A percentile compares a stretch with the other conserved stretches of the same genome.
phyloP scores from a whole-genome alignment of 306 rosid genomes.

The Psophocarpus tetragonolobus region DNA sequence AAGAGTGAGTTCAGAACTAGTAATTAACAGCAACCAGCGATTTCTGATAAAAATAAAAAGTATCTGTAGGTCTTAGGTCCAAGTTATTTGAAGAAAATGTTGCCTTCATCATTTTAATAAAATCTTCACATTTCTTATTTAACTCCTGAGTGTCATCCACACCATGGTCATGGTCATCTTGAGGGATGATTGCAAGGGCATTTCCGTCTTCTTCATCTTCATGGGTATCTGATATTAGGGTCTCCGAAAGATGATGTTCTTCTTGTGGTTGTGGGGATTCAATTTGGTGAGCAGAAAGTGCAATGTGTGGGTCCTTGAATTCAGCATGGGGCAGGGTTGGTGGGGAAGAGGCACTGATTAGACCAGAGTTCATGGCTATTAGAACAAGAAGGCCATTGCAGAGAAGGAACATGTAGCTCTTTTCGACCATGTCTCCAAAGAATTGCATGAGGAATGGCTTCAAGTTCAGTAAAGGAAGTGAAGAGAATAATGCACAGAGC shows the following conservation, averaged over 20 bases:
- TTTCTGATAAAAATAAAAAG: conserved; percentile 8
- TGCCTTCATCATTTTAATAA: conserved; percentile 66
- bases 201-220: background rate
- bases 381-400: conserved; percentile 63
- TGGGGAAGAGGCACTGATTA: conserved; percentile 31
- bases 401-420: conserved; percentile 64
- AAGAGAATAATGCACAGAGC: conserved; percentile 29
- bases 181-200: background rate
- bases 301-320: background rate
- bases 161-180: conserved; percentile 15
- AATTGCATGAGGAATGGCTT: conserved; percentile 40
- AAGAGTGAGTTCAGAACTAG: background rate
- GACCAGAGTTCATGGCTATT: conserved; percentile 51
- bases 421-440: conserved; percentile 38
- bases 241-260: no score
- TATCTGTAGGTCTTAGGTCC: conserved; percentile 31
- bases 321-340: no score
- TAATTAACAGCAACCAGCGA: conserved; percentile 3
- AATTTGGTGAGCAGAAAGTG: background rate
- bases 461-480: conserved; percentile 35
- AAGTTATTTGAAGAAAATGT: conserved; percentile 36
- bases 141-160: conserved; percentile 60
- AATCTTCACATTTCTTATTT: conserved; percentile 79
- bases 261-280: conserved; percentile 28
- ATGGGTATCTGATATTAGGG: background rate